Base-by-base conservation (phyloP, 164 flowering plant species). In the Vitis rotundifolia region DNA sequence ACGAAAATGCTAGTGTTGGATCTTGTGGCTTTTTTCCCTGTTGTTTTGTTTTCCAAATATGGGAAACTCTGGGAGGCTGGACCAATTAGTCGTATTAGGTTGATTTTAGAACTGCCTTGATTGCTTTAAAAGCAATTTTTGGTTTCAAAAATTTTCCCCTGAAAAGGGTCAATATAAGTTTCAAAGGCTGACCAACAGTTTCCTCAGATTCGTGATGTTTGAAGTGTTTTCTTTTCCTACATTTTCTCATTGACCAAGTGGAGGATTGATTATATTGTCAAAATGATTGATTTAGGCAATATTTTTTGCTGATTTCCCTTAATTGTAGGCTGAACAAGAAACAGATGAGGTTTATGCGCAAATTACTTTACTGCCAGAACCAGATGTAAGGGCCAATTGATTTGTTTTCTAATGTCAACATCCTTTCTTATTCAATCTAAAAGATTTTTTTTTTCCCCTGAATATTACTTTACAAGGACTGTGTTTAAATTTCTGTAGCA, bases 311-410 rank as follows among this genome's bases (percentile, higher is more conserved):
- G 26, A 11, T 51, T 70, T 53, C 13, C 50, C 49, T 31, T 54
- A 28, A 74, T 72, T 77, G 31, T 79, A 92, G 97, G 95, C 92
- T 16, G 97, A 92, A 68, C 85, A 87, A 71, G 97, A 91, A 61
- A 87, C 88, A 10, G 94, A 91, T 79, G 97, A 91, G 76, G 97
- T 89, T 57, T 92, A 89, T 78, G 91, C 91, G 3, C 95, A 92
- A 64, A 89, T 90, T 60, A 87, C 94, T 69, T 80, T 92, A 71
- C 66, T 77, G 26, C 93, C 97, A 5, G 95, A 89, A 61, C 11
- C 73, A 53, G 84, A 85, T 78, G 97, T 92, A 81, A 85, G 88
- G 59, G 49, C 9, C 53, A 37, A 15, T 29, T 19, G 0, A 9
- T 6, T 55, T 68, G 18, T 18, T 29, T 59, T 61, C 8, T 2